A percentile compares a stretch with the other conserved stretches of the same genome.
These are phyloP conservation scores for Aspergillus melleus DNA, from an alignment of 2,329 filamentous ascomycete genomes.

Conservation along the genomic window DNA sequence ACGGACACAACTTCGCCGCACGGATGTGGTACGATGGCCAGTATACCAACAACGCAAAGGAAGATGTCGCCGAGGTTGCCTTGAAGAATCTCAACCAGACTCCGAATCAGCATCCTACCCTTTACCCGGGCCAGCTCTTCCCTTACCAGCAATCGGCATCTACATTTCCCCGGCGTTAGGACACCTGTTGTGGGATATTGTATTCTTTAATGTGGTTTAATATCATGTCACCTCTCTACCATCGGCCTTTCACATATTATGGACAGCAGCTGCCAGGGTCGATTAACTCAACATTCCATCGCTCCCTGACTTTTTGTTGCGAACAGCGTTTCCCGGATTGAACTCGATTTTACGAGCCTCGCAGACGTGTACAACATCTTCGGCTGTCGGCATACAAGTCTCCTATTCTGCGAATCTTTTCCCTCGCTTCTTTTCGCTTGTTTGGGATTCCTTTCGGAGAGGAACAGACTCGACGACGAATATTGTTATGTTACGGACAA, in stretches of 20 bases:
- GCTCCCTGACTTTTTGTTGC: constrained; percentile 2
- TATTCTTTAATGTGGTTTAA: constrained; percentile 2
- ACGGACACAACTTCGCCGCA: constrained; percentile 65
- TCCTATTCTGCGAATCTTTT: background rate
- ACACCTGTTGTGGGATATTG: background rate
- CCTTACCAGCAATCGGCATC: background rate
- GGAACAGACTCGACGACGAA: background rate
- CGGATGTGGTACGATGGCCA: constrained; percentile 91
- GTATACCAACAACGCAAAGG: constrained; percentile 81
- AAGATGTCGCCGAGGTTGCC: constrained; percentile 87
- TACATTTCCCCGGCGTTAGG: background rate
- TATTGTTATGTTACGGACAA: background rate
- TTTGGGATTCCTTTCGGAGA: background rate
- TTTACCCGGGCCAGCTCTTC: constrained; percentile 6
- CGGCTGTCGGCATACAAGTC: constrained; percentile 17
- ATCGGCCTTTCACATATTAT: constrained; percentile 1
- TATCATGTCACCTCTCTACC: background rate
- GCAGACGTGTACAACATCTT: constrained; percentile 25
- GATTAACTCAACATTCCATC: constrained; percentile 8
- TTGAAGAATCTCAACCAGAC: constrained; percentile 31
- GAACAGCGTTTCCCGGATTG: constrained; percentile 22
- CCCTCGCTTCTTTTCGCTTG: background rate
- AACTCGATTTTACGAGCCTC: constrained; percentile 20
- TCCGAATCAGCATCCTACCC: background rate
- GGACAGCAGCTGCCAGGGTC: background rate